Evolutionary conservation across 176 grass and related monocot species (phyloP).

Genomic region (Bonia amplexicaulis): DNA sequence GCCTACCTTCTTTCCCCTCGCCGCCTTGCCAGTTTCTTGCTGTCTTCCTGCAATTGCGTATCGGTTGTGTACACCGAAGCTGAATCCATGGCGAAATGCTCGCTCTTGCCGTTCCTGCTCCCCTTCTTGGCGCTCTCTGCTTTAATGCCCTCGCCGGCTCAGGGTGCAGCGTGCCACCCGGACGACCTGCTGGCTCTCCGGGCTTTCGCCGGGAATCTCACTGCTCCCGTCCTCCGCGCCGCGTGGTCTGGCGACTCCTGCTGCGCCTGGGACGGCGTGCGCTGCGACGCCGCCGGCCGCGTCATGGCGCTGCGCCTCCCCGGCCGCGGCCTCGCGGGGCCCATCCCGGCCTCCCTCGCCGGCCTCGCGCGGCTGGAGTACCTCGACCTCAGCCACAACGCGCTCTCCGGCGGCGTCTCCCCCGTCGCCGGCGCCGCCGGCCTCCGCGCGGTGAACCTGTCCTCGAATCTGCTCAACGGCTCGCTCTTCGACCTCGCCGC

Average conservation of each 20-base stretch:
- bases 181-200: constrained; percentile 55
- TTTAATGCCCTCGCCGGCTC: not conserved
- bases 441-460: constrained; percentile 50
- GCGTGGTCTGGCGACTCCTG: constrained; percentile 34
- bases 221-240: constrained; percentile 13
- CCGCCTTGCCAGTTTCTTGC: not conserved
- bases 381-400: constrained; percentile 77
- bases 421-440: constrained; percentile 12
- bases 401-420: constrained; percentile 35
- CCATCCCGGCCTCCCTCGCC: constrained; percentile 21
- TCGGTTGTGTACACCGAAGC: not conserved
- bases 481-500: constrained; percentile 37
- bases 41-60: not conserved
- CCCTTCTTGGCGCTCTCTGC: not conserved
- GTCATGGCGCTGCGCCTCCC: constrained; percentile 49
- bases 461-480: constrained; percentile 68
- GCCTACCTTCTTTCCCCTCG: too few species aligned
- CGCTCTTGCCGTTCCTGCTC: not conserved
- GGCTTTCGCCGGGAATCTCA: constrained; percentile 61
- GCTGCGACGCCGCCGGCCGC: constrained; percentile 40
- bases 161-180: constrained; percentile 49
- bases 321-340: constrained; percentile 27
- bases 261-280: constrained; percentile 69
- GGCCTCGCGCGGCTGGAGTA: constrained; percentile 38
- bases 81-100: constrained; percentile 31